phyloP scores from a whole-genome alignment of 441 rosid species.

The Corymbia citriodora region DNA sequence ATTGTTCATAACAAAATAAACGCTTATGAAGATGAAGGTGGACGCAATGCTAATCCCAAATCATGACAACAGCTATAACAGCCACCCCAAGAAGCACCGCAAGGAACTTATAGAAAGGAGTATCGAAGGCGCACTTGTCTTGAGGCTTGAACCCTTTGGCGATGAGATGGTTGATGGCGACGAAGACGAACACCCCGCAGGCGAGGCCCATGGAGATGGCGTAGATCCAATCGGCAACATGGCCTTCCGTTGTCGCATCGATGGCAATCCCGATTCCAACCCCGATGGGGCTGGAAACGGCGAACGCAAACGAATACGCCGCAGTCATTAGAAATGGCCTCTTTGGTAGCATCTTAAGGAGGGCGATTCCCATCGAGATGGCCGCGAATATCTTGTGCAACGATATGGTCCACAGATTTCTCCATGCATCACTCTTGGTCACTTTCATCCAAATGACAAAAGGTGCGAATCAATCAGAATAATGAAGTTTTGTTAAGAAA shows the following conservation, averaged over 20 bases:
- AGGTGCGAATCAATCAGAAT: not conserved
- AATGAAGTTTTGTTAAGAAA: not conserved
- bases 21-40: not conserved
- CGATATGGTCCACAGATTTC: constrained; percentile 64
- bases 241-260: constrained; percentile 53
- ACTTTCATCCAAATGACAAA: constrained; percentile 1
- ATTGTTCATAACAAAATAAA: not conserved
- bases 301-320: constrained; percentile 56
- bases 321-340: constrained; percentile 49
- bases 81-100: constrained; percentile 47
- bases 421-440: constrained; percentile 48
- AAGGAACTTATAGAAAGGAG: constrained; percentile 49
- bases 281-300: constrained; percentile 62
- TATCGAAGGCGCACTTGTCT: constrained; percentile 27
- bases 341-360: constrained; percentile 51
- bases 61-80: constrained; percentile 57
- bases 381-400: constrained; percentile 67
- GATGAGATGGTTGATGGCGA: constrained; percentile 64
- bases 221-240: constrained; percentile 46
- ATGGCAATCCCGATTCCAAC: constrained; percentile 70
- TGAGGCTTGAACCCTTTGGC: constrained; percentile 56
- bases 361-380: constrained; percentile 67
- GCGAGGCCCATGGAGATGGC: constrained; percentile 66
- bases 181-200: constrained; percentile 59
- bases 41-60: constrained; percentile 30